Conservation (phyloP, 2,329 filamentous ascomycete genomes). For the Periglandula ipomoeae region DNA sequence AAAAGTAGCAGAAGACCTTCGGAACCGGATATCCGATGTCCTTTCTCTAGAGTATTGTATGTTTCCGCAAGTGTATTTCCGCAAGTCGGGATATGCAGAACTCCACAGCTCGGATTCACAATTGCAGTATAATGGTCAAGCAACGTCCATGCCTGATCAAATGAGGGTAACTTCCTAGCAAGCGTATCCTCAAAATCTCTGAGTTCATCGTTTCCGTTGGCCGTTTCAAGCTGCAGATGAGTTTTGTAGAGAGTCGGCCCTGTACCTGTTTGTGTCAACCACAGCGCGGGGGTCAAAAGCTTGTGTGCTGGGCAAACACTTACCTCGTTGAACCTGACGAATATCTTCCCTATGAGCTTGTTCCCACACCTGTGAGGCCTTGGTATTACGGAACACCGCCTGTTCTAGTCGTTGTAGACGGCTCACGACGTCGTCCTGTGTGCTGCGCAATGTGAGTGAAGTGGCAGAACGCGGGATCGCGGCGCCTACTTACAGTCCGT, state of each 20-base stretch:
- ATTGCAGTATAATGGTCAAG: slow-evolving; percentile 5
- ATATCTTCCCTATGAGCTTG: no score
- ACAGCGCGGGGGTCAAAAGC: no score
- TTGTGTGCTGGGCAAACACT: no score
- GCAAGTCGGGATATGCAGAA: slow-evolving; percentile 6
- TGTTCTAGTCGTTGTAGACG: slow-evolving; percentile 5
- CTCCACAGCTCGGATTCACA: slow-evolving; percentile 4
- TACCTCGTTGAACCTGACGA: neutral
- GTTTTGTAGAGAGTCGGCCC: neutral
- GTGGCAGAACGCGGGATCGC: neutral
- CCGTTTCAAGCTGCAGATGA: neutral
- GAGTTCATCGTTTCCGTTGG: no score
- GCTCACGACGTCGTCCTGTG: slow-evolving; percentile 12
- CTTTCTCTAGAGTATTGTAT: neutral
- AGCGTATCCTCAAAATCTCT: neutral
- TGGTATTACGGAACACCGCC: slow-evolving; percentile 1
- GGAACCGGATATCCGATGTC: neutral
- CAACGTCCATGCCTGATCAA: slow-evolving; percentile 1
- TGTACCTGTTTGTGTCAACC: neutral
- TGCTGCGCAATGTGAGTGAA: neutral
- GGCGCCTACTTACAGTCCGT: no score
- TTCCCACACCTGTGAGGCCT: neutral
- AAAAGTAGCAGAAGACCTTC: slow-evolving; percentile 3
- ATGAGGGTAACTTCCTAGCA: neutral
- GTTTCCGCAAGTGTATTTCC: slow-evolving; percentile 2